Base-by-base conservation (phyloP, 2,329 filamentous ascomycete genomes). In the Fusarium begoniae region DNA sequence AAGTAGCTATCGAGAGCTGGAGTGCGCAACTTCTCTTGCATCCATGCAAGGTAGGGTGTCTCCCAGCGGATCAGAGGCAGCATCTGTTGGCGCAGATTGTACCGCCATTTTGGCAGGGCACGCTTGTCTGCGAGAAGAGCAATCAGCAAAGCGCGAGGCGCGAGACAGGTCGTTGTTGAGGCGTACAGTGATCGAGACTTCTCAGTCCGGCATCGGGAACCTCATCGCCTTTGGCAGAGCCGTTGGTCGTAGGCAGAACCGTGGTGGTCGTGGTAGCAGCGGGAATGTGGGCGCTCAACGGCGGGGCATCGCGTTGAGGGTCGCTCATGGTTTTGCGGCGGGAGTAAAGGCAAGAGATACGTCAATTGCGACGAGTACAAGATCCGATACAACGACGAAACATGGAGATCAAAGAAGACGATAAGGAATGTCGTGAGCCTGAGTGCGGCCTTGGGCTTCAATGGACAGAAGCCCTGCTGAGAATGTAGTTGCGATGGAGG, bases 1-100 rank as follows among this genome's bases (percentile, higher is more conserved):
- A 99, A 99, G 86, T 98, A 99, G 72, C 94, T 94, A 83, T 99
- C 96, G 79, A 98, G 91, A 14, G 93, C 89, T 2, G 94, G 94
- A 26, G 94, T 92, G 79, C 96, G 93, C 81, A 96, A 83, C 81
- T 87, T 90, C 75, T 92, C 89, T 87, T 99, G 96, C 80, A 98
- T 85, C 85, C 90, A 92, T 65, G 96, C 96, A 24, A 99, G 91
- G 83, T 97, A 96, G 3, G 95, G 96, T 37, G 96, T 99, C 85
- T 99, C 96, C 92, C 92, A 95, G 81, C 96, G 92, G 63, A 98
- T 91, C 66, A 98, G 87, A 71, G 96, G 96, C 67, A 99, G 91
- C 66, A 96, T 87, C 77, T 86, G 87, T 82, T 97, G 92, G 81
- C 96, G 94, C 76, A 98, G 84, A 71, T 87, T 85, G 85, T 98